phyloP scores from a whole-genome alignment of 345 rosid genomes.

The Gossypium sturtianum region DNA sequence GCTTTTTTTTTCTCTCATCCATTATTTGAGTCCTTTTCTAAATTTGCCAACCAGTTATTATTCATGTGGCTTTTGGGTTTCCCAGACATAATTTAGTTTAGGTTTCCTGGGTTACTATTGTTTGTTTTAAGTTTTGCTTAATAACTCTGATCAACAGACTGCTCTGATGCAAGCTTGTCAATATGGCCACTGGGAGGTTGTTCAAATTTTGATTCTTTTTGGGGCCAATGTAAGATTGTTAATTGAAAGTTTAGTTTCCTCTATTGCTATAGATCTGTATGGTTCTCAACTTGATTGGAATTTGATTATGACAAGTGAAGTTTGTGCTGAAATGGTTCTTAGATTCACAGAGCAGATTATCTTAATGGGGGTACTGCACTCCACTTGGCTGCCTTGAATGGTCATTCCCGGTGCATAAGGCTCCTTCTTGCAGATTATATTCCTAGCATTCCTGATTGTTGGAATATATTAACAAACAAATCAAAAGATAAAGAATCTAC shows the following conservation, averaged over 20 bases:
- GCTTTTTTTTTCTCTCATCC: background rate
- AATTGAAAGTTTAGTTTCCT: background rate
- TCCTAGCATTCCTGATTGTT: constrained; percentile 59
- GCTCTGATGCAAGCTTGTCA: constrained; percentile 99
- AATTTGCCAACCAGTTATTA: background rate
- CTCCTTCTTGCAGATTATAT: constrained; percentile 83
- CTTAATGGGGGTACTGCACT: constrained; percentile 95
- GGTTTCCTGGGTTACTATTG: background rate
- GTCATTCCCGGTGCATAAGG: constrained; percentile 79
- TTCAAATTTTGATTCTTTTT: constrained; percentile 76
- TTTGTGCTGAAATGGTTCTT: constrained; percentile 14
- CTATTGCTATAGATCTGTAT: background rate
- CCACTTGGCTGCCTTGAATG: constrained; percentile 89
- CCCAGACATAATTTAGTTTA: background rate
- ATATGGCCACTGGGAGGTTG: constrained; percentile 98
- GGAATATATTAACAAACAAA: constrained; percentile 42
- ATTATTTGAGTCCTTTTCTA: background rate
- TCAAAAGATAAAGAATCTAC: constrained; percentile 25
- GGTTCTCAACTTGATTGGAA: background rate
- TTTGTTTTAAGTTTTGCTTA: background rate
- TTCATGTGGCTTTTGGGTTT: background rate
- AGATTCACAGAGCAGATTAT: constrained; percentile 92
- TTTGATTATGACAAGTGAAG: constrained; percentile 17
- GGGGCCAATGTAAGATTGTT: constrained; percentile 73
- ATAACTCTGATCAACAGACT: constrained; percentile 44